A percentile compares a stretch with the other conserved stretches of the same genome.
These are phyloP conservation scores for Monosporascus ibericus DNA, from an alignment of 2,329 filamentous ascomycete genomes.

Conservation along the genomic window DNA sequence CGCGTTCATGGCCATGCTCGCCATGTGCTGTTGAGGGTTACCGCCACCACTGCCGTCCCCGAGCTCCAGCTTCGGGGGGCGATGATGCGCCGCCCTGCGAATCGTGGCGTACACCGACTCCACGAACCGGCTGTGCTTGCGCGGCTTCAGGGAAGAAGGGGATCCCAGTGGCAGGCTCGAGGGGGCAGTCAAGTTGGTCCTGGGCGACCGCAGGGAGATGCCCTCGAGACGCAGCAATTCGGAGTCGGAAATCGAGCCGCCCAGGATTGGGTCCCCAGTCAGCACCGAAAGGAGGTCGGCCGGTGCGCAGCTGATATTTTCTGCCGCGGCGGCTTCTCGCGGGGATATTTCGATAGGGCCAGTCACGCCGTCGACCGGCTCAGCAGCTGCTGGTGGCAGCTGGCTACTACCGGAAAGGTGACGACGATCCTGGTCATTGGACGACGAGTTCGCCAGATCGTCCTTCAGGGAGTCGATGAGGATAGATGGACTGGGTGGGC, in stretches of 20 bases:
- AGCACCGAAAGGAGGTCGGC: conserved; percentile 10
- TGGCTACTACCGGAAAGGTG: conserved; percentile 3
- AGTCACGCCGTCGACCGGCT: conserved; percentile 6
- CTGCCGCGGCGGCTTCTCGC: conserved; percentile 1
- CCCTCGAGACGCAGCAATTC: conserved; percentile 41
- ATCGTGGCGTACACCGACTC: conserved; percentile 22
- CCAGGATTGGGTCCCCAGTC: conserved; percentile 20
- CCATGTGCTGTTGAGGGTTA: not conserved
- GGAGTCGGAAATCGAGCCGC: conserved; percentile 40
- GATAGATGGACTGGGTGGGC: conserved; percentile 26
- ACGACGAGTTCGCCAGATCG: conserved; percentile 12
- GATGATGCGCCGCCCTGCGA: conserved; percentile 18
- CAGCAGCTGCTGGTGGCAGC: conserved; percentile 3
- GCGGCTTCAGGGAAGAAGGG: conserved; percentile 16
- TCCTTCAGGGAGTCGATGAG: conserved; percentile 22
- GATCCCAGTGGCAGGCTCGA: conserved; percentile 21
- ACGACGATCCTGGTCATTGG: conserved; percentile 14
- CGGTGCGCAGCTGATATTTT: conserved; percentile 9
- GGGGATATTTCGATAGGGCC: conserved; percentile 6
- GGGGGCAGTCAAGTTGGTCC: conserved; percentile 16
- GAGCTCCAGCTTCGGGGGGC: conserved; percentile 3
- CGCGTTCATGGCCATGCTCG: not conserved
- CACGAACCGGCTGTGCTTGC: conserved; percentile 20
- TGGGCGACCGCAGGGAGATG: conserved; percentile 36
- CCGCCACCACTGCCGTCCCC: not conserved